Base-by-base conservation (phyloP, 2,329 filamentous ascomycete genomes). In the Tothia fuscella region DNA sequence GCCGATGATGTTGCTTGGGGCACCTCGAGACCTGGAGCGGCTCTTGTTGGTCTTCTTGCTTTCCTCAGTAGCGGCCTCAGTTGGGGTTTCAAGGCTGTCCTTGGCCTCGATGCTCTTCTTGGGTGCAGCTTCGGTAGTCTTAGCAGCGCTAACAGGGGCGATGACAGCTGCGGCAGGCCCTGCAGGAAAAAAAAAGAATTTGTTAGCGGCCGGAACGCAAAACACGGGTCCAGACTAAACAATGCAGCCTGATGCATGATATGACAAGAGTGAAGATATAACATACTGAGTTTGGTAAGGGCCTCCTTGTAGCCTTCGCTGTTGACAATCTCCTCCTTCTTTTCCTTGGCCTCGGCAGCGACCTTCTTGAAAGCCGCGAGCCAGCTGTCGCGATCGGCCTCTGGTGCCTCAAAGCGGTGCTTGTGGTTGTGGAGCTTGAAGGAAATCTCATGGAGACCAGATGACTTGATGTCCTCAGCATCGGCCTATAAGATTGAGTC, bases 351-450 rank as follows among this genome's bases (percentile, higher is more conserved):
- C 68, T 93, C 86, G 39, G 78, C 73, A 41, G 83, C 75, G 71
- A 88, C 85, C 56, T 74, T 67, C 75, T 91, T 87, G 53, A 94
- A 63, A 56, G 88, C 82, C 48, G 78, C 67, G 55, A 93, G 76
- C 91, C 91, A 96, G 73, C 82, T 85, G 64, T 94, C 86, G 59
- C 89, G 87, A 68, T 95, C 87, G 46, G 76, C 68, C 55, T 58
- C 80, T 54, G 69, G 56, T 44, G 89, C 85, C 76, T 95, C 89
- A 74, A 98, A 94, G 47, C 75, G 75, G 74, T 95, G 87, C 78
- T 94, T 93, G 67, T 93, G 81, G 53, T 82, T 82, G 65, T 82
- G 79, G 58, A 83, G 67, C 59, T 80, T 84, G 71, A 96, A 82
- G 57, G 78, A 70, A 71, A 98, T 94, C 66, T 91, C 88, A 66